phyloP scores from a whole-genome alignment of 768 basidiomycete genomes.

The Xerocomellus dryophilus region DNA sequence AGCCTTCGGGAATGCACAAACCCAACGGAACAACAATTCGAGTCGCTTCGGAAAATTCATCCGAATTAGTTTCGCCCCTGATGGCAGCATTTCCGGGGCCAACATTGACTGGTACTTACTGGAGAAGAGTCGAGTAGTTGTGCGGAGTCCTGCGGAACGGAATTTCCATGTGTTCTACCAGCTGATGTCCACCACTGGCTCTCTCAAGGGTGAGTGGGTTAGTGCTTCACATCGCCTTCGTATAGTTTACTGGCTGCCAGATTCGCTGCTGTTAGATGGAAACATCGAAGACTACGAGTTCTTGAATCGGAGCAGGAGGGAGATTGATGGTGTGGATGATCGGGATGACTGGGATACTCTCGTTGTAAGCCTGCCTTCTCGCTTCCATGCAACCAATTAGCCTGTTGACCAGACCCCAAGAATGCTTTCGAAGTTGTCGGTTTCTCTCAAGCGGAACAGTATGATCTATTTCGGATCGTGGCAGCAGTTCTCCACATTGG shows the following conservation, averaged over 20 bases:
- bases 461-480: conserved; percentile 90
- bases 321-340: conserved; percentile 97
- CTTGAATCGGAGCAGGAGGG: conserved; percentile 81
- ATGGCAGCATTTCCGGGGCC: conserved; percentile 94
- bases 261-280: conserved; percentile 69
- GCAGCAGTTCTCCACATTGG: conserved; percentile 95
- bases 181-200: conserved; percentile 71
- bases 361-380: conserved; percentile 44
- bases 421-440: conserved; percentile 87
- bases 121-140: conserved; percentile 95
- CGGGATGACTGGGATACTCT: conserved; percentile 81
- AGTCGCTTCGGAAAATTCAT: conserved; percentile 99
- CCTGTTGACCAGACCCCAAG: conserved; percentile 36
- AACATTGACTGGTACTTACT: conserved; percentile 99
- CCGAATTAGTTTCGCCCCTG: conserved; percentile 87
- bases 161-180: conserved; percentile 99
- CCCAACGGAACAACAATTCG: conserved; percentile 97
- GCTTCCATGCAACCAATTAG: neutral
- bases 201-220: conserved; percentile 57
- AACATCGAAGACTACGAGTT: conserved; percentile 83
- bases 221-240: neutral
- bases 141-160: conserved; percentile 82
- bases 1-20: conserved; percentile 98
- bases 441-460: conserved; percentile 78
- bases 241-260: conserved; percentile 38